These are phyloP conservation scores for Fusarium protoensiforme DNA, from an alignment of 2,329 filamentous ascomycete species.

Conservation along the genomic window DNA sequence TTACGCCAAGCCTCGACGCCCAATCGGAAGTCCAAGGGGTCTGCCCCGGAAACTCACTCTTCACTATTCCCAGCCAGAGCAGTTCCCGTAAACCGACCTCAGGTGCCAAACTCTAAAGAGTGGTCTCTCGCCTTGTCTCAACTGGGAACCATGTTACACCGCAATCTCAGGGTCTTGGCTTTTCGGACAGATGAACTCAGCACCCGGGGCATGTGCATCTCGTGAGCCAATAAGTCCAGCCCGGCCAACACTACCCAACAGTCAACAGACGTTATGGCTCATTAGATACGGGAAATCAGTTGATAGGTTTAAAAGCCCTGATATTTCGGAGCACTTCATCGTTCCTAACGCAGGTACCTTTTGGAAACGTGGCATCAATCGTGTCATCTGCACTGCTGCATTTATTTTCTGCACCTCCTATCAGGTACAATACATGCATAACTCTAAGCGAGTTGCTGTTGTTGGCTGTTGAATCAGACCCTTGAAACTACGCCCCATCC, in stretches of 20 bases:
- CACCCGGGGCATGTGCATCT: not conserved
- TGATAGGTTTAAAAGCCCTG: too few relatives aligned
- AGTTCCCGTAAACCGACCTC: not conserved
- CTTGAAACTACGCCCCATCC: not conserved
- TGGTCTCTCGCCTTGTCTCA: not conserved
- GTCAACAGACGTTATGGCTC: not conserved
- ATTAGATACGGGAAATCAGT: not conserved
- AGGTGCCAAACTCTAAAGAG: not conserved
- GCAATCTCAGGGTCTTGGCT: not conserved
- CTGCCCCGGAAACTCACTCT: not conserved
- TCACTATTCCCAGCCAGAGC: not conserved
- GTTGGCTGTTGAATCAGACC: not conserved
- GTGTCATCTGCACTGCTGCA: not conserved
- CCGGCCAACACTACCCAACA: not conserved
- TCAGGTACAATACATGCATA: not conserved
- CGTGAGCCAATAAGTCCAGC: not conserved
- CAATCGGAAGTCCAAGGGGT: not conserved
- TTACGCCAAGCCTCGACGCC: not conserved
- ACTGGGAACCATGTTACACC: not conserved
- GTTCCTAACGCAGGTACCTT: not conserved
- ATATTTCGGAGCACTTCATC: too few relatives aligned
- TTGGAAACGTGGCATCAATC: not conserved
- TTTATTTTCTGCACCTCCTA: not conserved
- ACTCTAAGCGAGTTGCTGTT: not conserved
- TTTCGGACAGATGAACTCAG: not conserved